Evolutionary conservation across 805 yeast genomes (phyloP).

Genomic region (Wickerhamomyces rabaulensis): DNA sequence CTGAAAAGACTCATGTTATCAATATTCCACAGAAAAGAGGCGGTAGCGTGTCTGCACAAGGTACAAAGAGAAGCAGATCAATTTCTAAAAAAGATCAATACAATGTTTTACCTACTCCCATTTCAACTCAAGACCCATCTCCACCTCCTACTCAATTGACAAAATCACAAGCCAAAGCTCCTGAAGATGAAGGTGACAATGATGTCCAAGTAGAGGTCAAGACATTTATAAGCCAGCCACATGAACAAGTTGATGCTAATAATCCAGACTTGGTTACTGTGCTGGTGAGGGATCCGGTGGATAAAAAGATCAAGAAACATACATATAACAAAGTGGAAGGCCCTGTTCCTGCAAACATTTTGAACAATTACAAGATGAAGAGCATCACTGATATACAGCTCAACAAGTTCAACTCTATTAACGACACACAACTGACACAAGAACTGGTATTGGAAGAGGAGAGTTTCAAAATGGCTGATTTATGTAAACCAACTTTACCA

Average conservation of each 20-base stretch:
- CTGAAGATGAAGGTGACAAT: conserved; percentile 4
- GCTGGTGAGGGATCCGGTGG: conserved; percentile 1
- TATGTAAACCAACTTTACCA: conserved; percentile 63
- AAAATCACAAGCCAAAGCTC: conserved; percentile 1
- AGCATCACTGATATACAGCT: conserved; percentile 29
- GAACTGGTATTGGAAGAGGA: conserved; percentile 46
- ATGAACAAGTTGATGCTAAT: background rate
- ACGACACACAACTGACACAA: conserved; percentile 26
- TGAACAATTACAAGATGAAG: conserved; percentile 3
- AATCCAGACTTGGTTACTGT: conserved; percentile 3
- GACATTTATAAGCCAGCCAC: background rate
- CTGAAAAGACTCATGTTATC: conserved; percentile 16
- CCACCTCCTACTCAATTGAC: background rate
- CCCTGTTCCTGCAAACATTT: conserved; percentile 20
- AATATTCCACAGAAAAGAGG: conserved; percentile 2
- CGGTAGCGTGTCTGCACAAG: background rate
- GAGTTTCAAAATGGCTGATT: conserved; percentile 57
- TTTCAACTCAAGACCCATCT: conserved; percentile 2
- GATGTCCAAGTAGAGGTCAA: background rate
- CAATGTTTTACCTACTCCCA: background rate
- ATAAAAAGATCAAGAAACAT: conserved; percentile 4
- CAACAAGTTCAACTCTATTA: conserved; percentile 30
- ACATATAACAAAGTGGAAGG: conserved; percentile 3
- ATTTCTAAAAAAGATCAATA: background rate
- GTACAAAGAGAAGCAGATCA: background rate